phyloP scores from a whole-genome alignment of 495 filamentous ascomycete species.

The Penicillium roqueforti region DNA sequence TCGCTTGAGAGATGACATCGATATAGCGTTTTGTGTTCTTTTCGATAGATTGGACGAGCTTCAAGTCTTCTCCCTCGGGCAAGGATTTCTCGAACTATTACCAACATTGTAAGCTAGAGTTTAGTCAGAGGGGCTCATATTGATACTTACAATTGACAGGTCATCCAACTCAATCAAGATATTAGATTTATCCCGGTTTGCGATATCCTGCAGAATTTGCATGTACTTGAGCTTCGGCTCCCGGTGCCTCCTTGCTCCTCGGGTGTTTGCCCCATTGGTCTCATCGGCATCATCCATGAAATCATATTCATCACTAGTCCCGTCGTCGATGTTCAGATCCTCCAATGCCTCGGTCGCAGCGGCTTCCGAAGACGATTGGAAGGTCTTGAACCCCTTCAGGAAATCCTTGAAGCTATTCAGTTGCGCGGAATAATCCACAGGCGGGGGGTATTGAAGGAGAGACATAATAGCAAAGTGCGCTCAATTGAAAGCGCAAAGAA shows the following conservation, averaged over 20 bases:
- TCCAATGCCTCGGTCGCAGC: constrained; percentile 71
- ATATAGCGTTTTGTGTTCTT: constrained; percentile 93
- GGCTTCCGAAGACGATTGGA: constrained; percentile 62
- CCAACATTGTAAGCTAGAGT: constrained; percentile 1
- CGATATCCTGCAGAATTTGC: constrained; percentile 81
- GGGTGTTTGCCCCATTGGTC: constrained; percentile 40
- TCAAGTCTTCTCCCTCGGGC: constrained; percentile 57
- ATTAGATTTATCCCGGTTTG: constrained; percentile 69
- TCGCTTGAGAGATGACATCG: constrained; percentile 81
- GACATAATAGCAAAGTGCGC: constrained; percentile 54
- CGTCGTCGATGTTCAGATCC: constrained; percentile 80
- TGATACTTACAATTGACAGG: constrained; percentile 57
- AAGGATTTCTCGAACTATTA: constrained; percentile 67
- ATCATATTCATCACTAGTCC: constrained; percentile 90
- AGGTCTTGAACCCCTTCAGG: constrained; percentile 79
- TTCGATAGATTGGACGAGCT: constrained; percentile 80
- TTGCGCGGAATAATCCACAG: constrained; percentile 83
- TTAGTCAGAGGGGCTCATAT: background rate
- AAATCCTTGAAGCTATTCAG: constrained; percentile 87
- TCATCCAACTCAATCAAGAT: constrained; percentile 89
- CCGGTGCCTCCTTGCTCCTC: constrained; percentile 35
- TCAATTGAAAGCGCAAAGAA: constrained; percentile 26
- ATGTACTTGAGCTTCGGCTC: constrained; percentile 82
- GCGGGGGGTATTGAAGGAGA: constrained; percentile 66
- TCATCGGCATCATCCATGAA: constrained; percentile 86